Evolutionary conservation across 352 stramenopile species (phyloP), one percentile per base, ranked within the genome.

Genomic region (Pseudoperonospora humuli): DNA sequence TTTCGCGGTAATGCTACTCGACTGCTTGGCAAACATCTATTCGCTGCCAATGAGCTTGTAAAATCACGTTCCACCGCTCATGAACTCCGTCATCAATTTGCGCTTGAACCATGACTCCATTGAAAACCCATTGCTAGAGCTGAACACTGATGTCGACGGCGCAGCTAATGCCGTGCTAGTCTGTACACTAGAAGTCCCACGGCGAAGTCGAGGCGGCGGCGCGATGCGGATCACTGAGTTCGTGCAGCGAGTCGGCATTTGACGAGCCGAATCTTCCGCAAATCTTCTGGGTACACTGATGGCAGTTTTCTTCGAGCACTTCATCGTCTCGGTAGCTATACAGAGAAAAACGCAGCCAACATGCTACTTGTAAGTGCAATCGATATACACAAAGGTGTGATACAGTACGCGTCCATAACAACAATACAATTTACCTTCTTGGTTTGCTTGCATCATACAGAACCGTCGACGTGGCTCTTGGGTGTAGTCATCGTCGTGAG

Each of bases 41-140:
- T n/a, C n/a, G n/a, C n/a, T n/a, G n/a, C n/a, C n/a, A n/a, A n/a
- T n/a, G n/a, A n/a, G n/a, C n/a, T n/a, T n/a, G n/a, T n/a, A n/a
- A n/a, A n/a, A 41, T 41, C 21, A 28, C 19, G 4, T 24, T 33
- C 8, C 17, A 27, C 38, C 24, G 37, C 20, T 32, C 15, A 58
- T 36, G 9, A 43, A 56, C 14, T 56, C 37, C 14, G 17, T 21
- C 25, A 54, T 45, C 36, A 52, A 37, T 10, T 59, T 63, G 27
- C 58, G 44, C 18, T 61, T 54, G 18, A 61, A 64, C 58, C 58
- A 68, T 15, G 34, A 52, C 18, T 45, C 27, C 28, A 77, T 61
- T 15, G 67, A 73, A 50, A 78, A 78, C 2, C 45, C 42, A 15
- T 59, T 34, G 29, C 61, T 78, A 10, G 67, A 73, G 54, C 43